A percentile compares a stretch with the other conserved stretches of the same genome.
phyloP scores from a whole-genome alignment of 768 basidiomycete genomes.

The Pleurotus platypus region DNA sequence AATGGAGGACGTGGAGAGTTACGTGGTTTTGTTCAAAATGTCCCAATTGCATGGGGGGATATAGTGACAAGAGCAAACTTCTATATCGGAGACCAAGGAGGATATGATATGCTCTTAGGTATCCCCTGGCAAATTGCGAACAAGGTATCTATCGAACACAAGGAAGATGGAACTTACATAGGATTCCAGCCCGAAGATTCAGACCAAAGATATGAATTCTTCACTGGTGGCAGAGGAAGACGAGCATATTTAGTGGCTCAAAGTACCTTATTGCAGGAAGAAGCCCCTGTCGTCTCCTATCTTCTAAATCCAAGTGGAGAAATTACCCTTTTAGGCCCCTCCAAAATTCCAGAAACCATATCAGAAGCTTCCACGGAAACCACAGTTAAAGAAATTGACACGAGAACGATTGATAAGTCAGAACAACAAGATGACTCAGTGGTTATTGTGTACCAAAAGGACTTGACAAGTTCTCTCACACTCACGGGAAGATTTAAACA shows the following conservation, averaged over 20 bases:
- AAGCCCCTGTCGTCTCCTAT: not conserved
- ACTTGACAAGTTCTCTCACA: too few relatives aligned
- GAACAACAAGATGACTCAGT: too few relatives aligned
- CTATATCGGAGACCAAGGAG: conserved; percentile 16
- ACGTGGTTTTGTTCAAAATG: conserved; percentile 16
- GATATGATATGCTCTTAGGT: conserved; percentile 18
- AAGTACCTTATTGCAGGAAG: not conserved
- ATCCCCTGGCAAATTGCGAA: conserved; percentile 22
- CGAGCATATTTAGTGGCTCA: not conserved
- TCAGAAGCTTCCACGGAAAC: too few relatives aligned
- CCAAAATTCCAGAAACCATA: too few relatives aligned
- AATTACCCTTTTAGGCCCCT: not conserved
- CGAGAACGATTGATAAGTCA: too few relatives aligned
- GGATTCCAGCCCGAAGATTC: conserved; percentile 11
- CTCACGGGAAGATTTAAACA: too few relatives aligned
- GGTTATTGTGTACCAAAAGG: too few relatives aligned
- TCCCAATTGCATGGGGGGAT: conserved; percentile 18
- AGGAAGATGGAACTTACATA: conserved; percentile 20
- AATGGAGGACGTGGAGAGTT: conserved; percentile 21
- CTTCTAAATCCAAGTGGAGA: not conserved
- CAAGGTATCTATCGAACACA: conserved; percentile 20
- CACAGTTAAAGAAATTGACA: too few relatives aligned
- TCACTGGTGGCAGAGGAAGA: not conserved
- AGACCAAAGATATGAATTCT: not conserved
- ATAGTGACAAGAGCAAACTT: conserved; percentile 16